phyloP scores from a whole-genome alignment of 192 early-diverging fungal genomes.

The Entomortierella beljakovae region DNA sequence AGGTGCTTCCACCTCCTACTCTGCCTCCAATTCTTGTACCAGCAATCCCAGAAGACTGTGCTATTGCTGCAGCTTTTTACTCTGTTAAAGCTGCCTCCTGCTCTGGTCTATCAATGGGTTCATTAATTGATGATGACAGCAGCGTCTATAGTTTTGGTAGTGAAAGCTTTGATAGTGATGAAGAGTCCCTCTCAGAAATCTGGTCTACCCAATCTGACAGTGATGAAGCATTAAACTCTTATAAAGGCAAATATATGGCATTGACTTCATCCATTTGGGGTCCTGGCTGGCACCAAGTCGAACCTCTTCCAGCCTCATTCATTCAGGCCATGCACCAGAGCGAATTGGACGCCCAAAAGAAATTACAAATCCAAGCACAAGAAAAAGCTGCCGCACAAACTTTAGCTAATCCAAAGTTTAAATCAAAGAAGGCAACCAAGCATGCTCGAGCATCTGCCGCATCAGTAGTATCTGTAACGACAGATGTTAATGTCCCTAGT shows the following conservation, averaged over 20 bases:
- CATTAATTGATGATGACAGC: constrained; percentile 4
- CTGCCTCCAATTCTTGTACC: constrained; percentile 26
- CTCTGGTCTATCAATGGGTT: not conserved
- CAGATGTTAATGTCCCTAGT: too few relatives aligned
- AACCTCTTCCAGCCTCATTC: constrained; percentile 44
- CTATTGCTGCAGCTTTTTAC: not conserved
- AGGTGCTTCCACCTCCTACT: constrained; percentile 34
- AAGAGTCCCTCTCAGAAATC: constrained; percentile 5
- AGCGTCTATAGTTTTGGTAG: not conserved
- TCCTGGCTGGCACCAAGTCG: constrained; percentile 48
- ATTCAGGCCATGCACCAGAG: constrained; percentile 24
- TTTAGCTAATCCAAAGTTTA: constrained; percentile 11
- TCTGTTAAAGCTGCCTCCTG: not conserved
- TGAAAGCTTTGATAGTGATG: constrained; percentile 15
- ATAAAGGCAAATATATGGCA: constrained; percentile 13
- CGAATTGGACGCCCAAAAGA: constrained; percentile 28
- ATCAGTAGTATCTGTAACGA: too few relatives aligned
- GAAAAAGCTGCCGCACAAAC: constrained; percentile 24
- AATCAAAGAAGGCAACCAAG: constrained; percentile 38
- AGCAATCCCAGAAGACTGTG: not conserved
- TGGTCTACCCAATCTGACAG: constrained; percentile 3
- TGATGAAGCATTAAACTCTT: not conserved
- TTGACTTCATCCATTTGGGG: constrained; percentile 49
- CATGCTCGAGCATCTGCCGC: constrained; percentile 25
- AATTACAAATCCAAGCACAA: constrained; percentile 8